Base-by-base conservation (phyloP, 768 basidiomycete genomes). In the Termitomyces sp. region DNA sequence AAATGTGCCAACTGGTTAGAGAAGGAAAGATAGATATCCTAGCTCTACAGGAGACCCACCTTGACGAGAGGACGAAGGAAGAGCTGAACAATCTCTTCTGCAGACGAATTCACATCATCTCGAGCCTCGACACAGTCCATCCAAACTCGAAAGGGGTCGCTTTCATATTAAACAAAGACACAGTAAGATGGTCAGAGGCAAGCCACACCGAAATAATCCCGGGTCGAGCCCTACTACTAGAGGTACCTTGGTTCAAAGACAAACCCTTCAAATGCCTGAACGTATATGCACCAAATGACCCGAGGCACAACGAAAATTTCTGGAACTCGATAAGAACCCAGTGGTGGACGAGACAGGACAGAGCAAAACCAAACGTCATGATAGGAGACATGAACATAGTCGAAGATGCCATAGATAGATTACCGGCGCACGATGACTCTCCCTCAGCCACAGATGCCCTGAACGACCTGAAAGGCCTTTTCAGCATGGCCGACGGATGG, bases 11-110 rank as follows among this genome's bases (percentile, higher is more conserved):
- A 57, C 33, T 75, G 6, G 61, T 77, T 38, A 45, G 57, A 12
- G 61, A 69, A 1, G 44, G 71, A 0, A 64, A 65, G 46, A 66
- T 75, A 11, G 74, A 63, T 13, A 63, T 78, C 0, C 56, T 76
- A 1, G 57, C 65, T 0, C 20, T 77, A 0, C 70, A 73, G 35
- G 76, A 79, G 64, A 69, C 74, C 0, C 76, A 77, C 68, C 61
- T 78, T n/a, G n/a, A n/a, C n/a, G n/a, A n/a, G n/a, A n/a, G n/a
- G n/a, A n/a, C n/a, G n/a, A n/a, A n/a, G n/a, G n/a, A n/a, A n/a
- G n/a, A n/a, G n/a, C n/a, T n/a, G n/a, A n/a, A n/a, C n/a, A n/a
- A n/a, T n/a, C n/a, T 61, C 0, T 65, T 64, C 11, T 57, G 58
- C 0, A 53, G 58, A 13, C 22, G 61, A 15, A 60, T 75, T 0